Evolutionary conservation across 2,329 filamentous ascomycete genomes (phyloP), one percentile per base, ranked within the genome.

Genomic region (Paracamarosporium sp.): DNA sequence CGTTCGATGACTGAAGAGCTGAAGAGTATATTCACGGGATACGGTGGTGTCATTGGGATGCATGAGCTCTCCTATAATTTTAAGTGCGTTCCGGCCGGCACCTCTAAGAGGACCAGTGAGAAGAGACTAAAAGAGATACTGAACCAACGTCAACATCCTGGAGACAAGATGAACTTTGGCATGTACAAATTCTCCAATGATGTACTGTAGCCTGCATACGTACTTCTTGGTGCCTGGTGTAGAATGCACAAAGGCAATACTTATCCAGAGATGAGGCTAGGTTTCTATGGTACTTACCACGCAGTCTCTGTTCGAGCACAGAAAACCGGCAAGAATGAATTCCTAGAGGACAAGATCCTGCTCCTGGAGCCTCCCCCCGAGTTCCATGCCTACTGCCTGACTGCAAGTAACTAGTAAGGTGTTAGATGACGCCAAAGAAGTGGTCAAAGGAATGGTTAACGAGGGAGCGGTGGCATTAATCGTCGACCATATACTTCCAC

Each of bases 261-360:
- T 36, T 22, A 66, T 11, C 72, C 72, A 25, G 61, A 70, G 46
- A 68, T 69, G 31, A 72, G 67, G 45, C 58, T 57, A 24, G 71
- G 68, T 0, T 62, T 64, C 41, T 76, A 69, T 51, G 71, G 72
- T 12, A 63, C 35, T 1, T 77, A 76, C 59, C 46, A 74, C 46
- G 66, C 71, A 1, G 64, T 61, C 4, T 68, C 62, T 20, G 58
- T 76, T 56, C 65, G 75, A 53, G 45, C 57, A 4, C 54, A 60
- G 35, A 76, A 73, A 65, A 69, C 56, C 28, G 25, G 60, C 8
- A 50, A 59, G 15, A 57, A 75, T 22, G 75, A 74, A 56, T 76
- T 73, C 53, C 58, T 69, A 4, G 74, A 78, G 62, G 74, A 77
- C 58, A 73, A 72, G 45, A 68, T 71, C 33, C 58, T 78, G 15